Evolutionary conservation across 2,329 filamentous ascomycete species (phyloP).

Genomic region (Clarireedia monteithiana): DNA sequence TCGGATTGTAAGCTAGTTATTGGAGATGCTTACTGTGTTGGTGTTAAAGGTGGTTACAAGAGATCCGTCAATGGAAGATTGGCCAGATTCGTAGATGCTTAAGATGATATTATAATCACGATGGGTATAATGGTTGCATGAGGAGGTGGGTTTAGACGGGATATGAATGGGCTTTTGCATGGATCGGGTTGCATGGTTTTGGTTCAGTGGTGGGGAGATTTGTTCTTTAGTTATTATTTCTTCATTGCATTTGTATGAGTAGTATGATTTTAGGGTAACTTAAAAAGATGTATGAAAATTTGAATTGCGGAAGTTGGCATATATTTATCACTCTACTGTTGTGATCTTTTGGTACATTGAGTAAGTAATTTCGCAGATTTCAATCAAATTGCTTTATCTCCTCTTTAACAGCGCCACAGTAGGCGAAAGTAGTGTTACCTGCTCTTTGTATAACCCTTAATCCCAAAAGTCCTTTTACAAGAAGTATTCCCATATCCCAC

Average conservation of each 20-base stretch:
- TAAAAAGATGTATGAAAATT: background rate
- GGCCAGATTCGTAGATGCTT: conserved; percentile 2
- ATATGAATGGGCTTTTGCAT: background rate
- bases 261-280: background rate
- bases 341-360: too few relatives aligned
- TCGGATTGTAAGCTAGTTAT: conserved; percentile 23
- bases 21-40: conserved; percentile 23
- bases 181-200: background rate
- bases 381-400: too few relatives aligned
- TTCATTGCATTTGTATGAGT: background rate
- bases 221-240: background rate
- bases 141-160: background rate
- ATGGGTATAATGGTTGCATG: background rate
- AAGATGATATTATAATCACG: background rate
- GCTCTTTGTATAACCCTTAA: too few relatives aligned
- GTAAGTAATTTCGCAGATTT: too few relatives aligned
- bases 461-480: too few relatives aligned
- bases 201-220: background rate
- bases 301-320: background rate
- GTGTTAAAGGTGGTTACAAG: background rate
- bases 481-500: too few relatives aligned
- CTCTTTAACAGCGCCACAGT: too few relatives aligned
- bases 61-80: background rate
- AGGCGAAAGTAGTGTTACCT: too few relatives aligned
- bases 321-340: too few relatives aligned